Base-by-base conservation (phyloP, 257 asterid species). In the Voacanga thouarsii region DNA sequence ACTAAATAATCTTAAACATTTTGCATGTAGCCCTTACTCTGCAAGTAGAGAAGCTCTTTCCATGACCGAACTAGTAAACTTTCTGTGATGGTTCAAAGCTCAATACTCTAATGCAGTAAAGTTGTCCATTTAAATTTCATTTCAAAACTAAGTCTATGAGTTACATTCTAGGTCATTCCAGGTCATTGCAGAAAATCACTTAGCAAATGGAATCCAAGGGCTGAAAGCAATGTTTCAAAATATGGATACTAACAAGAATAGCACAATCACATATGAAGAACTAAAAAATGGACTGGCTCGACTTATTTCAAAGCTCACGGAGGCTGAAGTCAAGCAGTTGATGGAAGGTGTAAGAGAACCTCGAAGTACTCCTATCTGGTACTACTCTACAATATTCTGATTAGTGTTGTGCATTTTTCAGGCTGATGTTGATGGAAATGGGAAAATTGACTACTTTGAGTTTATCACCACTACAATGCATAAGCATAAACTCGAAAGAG, bases 371-470 rank as follows among this genome's bases (percentile, higher is more conserved):
- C 44, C 30, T 66, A 2, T 44, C 55, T 69, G 5, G n/a, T 18
- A 23, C 19, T 49, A 12, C 9, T 33, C 30, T 47, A 45, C 26
- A 19, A 21, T 43, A 43, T 67, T 69, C 80, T 70, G 47, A 78
- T 30, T 50, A 37, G 3, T 41, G 12, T 23, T 74, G 11, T 75
- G 60, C 24, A 44, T 30, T 59, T n/a, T 30, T 73, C 82, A 93
- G 98, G 97, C 98, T 26, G 98, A 92, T 80, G 98, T 92, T 76
- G 98, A 94, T 79, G 98, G 98, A 80, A 87, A 94, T 45, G 98
- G 98, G 64, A 80, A 96, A 7, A 94, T 94, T 18, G 98, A 94
- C 78, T 89, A 92, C 87, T 88, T 87, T 12, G 97, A 94, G 86
- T 94, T 94, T 86, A 86, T 92, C 67, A 94, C 97, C 0, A 96